Evolutionary conservation across 2,329 filamentous ascomycete genomes (phyloP).

Genomic region (Penicillium decumbens): DNA sequence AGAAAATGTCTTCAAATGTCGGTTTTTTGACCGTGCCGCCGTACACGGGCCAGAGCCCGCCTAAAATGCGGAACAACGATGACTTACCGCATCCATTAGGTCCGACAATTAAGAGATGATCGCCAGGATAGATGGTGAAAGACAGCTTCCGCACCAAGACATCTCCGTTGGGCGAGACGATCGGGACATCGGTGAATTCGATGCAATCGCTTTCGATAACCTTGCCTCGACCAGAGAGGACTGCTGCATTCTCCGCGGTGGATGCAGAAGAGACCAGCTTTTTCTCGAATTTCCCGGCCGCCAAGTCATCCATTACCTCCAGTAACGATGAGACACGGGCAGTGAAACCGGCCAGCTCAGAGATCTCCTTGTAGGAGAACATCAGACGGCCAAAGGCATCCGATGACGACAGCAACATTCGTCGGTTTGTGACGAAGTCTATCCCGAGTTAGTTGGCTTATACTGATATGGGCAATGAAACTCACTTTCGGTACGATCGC

Average conservation of each 20-base stretch:
- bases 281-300: constrained; percentile 88
- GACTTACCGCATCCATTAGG: constrained; percentile 98
- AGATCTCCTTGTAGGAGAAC: constrained; percentile 97
- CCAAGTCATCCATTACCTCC: constrained; percentile 91
- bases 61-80: constrained; percentile 90
- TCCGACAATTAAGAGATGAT: constrained; percentile 90
- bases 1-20: constrained; percentile 89
- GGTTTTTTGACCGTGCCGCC: constrained; percentile 91
- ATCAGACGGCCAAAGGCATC: constrained; percentile 94
- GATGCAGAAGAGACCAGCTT: constrained; percentile 86
- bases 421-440: constrained; percentile 87
- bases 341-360: constrained; percentile 91
- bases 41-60: constrained; percentile 96
- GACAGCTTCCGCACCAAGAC: constrained; percentile 80
- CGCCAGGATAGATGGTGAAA: constrained; percentile 78
- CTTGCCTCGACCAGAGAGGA: constrained; percentile 75
- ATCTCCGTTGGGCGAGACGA: constrained; percentile 94
- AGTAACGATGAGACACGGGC: constrained; percentile 84
- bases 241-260: constrained; percentile 73
- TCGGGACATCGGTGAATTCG: constrained; percentile 82
- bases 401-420: constrained; percentile 86
- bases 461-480: not conserved
- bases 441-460: constrained; percentile 2
- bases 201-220: constrained; percentile 80
- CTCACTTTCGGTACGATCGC: constrained; percentile 56